Conservation (phyloP, 2,329 filamentous ascomycete species). For the Pseudogymnoascus sp. region DNA sequence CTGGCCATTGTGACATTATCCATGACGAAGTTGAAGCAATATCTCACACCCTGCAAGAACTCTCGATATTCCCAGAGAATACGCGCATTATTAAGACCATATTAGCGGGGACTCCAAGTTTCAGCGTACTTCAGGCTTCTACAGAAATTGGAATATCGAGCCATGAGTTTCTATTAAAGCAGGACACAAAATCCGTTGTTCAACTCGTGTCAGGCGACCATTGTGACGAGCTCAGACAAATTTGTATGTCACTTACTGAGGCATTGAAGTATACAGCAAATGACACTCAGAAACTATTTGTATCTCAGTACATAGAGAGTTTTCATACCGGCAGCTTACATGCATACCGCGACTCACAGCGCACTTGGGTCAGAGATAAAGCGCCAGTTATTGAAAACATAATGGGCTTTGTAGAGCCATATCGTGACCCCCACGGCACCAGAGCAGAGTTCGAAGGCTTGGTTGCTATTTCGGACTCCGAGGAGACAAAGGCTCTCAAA, state of each 20-base stretch:
- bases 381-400: constrained; percentile 50
- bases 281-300: constrained; percentile 43
- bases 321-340: constrained; percentile 50
- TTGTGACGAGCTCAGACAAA: constrained; percentile 40
- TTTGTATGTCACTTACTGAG: constrained; percentile 40
- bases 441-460: constrained; percentile 54
- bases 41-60: constrained; percentile 42
- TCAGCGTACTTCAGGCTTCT: constrained; percentile 40
- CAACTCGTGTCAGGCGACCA: constrained; percentile 48
- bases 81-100: constrained; percentile 43
- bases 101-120: constrained; percentile 30
- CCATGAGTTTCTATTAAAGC: background rate
- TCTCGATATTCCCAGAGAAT: constrained; percentile 49
- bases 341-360: constrained; percentile 47
- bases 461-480: constrained; percentile 55
- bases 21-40: constrained; percentile 46
- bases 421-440: constrained; percentile 52
- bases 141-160: constrained; percentile 23
- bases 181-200: constrained; percentile 29
- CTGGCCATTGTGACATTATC: constrained; percentile 42
- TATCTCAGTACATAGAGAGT: constrained; percentile 45
- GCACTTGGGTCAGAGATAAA: constrained; percentile 52
- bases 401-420: constrained; percentile 56
- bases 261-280: constrained; percentile 45
- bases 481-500: constrained; percentile 52